Conservation (phyloP, 2,329 filamentous ascomycete genomes). For the Cercospora nicotianae region DNA sequence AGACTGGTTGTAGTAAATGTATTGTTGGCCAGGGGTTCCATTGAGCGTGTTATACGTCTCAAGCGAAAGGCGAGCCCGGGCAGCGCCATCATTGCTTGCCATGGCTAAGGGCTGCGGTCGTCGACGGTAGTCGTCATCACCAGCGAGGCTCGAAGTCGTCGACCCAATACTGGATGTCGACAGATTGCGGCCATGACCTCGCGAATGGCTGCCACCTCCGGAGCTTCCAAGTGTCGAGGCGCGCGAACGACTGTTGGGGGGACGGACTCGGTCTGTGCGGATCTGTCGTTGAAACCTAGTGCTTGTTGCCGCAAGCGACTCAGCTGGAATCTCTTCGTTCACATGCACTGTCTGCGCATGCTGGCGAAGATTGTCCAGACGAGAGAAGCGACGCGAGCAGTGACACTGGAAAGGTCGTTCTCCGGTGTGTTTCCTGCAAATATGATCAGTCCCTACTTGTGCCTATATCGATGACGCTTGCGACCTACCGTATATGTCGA, state of each 20-base stretch:
- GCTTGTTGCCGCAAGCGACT: constrained; percentile 88
- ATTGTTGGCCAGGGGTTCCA: constrained; percentile 63
- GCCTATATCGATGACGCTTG: background rate
- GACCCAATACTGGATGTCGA: constrained; percentile 86
- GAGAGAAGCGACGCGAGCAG: constrained; percentile 87
- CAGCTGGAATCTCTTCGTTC: constrained; percentile 92
- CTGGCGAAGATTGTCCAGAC: constrained; percentile 90
- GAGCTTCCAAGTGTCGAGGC: constrained; percentile 75
- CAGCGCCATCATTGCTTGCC: constrained; percentile 62
- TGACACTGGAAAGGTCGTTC: constrained; percentile 97
- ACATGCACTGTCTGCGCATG: constrained; percentile 97
- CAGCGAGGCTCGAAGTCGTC: constrained; percentile 66
- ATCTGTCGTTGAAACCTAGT: constrained; percentile 92
- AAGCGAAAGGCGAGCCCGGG: constrained; percentile 63
- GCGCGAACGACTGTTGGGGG: constrained; percentile 69
- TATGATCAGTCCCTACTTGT: constrained; percentile 30
- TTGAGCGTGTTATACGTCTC: constrained; percentile 64
- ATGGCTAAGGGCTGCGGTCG: constrained; percentile 81
- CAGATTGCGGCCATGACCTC: constrained; percentile 80
- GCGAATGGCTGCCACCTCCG: constrained; percentile 58
- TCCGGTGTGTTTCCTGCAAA: constrained; percentile 84
- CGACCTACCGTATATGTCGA: constrained; percentile 78
- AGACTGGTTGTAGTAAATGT: constrained; percentile 65
- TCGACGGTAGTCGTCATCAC: constrained; percentile 66
- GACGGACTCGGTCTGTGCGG: constrained; percentile 78